Conservation (phyloP, 2,329 filamentous ascomycete species). For the Sporothrix pallida region DNA sequence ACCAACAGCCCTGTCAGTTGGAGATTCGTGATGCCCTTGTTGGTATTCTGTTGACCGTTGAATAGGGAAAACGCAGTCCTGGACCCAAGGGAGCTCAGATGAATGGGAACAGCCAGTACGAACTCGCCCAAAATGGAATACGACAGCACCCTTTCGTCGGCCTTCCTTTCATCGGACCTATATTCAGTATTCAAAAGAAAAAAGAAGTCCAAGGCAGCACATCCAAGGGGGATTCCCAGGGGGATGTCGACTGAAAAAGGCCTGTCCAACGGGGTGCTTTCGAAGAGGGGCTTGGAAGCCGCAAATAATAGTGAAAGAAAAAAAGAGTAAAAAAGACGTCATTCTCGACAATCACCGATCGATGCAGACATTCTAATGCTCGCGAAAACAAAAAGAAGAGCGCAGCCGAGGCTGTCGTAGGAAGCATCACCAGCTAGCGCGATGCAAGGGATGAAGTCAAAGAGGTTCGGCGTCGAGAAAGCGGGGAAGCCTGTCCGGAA, state of each 20-base stretch:
- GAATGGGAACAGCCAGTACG: neutral
- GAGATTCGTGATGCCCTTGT: neutral
- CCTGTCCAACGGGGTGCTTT: neutral
- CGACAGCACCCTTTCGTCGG: neutral
- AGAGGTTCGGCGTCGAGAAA: neutral
- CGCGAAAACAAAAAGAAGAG: too few species aligned
- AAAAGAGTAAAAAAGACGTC: neutral
- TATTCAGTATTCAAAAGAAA: neutral
- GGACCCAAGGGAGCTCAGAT: slow-evolving; percentile 8
- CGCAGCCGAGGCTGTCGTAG: too few species aligned
- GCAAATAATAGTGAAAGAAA: neutral
- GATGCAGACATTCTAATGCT: neutral
- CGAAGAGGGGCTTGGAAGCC: neutral
- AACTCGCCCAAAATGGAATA: slow-evolving; percentile 8
- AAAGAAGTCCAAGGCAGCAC: neutral
- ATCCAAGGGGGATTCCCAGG: neutral
- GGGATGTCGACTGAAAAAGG: neutral
- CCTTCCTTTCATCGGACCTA: neutral
- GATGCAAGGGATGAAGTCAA: slow-evolving; percentile 17
- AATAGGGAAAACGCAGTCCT: neutral
- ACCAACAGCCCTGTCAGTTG: slow-evolving; percentile 10
- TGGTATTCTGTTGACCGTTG: neutral
- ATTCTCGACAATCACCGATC: neutral
- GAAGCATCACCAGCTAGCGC: neutral
- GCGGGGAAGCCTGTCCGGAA: slow-evolving; percentile 14